A percentile compares a stretch with the other conserved stretches of the same genome.
Conservation (phyloP, 352 stramenopile genomes). For the Phytophthora agathidicida region DNA sequence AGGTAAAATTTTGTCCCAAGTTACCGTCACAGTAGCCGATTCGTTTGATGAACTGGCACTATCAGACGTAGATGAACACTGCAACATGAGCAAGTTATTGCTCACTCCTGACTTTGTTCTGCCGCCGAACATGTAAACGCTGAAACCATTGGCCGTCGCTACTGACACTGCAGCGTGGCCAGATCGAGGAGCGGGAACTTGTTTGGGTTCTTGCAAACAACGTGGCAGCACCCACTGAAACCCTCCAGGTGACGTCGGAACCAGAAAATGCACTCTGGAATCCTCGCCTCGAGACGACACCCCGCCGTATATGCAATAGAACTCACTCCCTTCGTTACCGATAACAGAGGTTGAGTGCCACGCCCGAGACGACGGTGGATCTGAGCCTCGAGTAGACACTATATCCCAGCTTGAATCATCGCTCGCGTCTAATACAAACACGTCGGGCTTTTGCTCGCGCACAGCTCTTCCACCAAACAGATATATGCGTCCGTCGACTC, state of each 20-base stretch:
- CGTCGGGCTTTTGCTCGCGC: constrained; percentile 54
- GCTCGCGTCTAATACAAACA: constrained; percentile 53
- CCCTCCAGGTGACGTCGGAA: constrained; percentile 5
- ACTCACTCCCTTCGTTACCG: constrained; percentile 2
- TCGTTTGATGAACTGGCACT: background rate
- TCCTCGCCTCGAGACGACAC: constrained; percentile 69
- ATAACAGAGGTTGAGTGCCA: constrained; percentile 61
- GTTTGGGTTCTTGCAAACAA: constrained; percentile 16
- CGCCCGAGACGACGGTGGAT: constrained; percentile 46
- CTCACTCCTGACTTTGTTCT: constrained; percentile 68
- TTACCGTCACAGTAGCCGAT: constrained; percentile 3
- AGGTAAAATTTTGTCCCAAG: constrained; percentile 36
- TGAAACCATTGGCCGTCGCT: background rate
- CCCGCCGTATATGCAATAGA: constrained; percentile 61
- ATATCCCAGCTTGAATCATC: constrained; percentile 62
- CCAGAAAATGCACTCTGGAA: constrained; percentile 44
- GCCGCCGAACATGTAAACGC: constrained; percentile 62
- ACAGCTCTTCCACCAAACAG: constrained; percentile 68
- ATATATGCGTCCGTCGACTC: constrained; percentile 27
- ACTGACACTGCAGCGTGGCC: constrained; percentile 55
- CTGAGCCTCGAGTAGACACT: constrained; percentile 22
- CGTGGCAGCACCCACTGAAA: constrained; percentile 36
- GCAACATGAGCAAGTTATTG: constrained; percentile 47
- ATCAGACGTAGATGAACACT: background rate
- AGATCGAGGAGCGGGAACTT: constrained; percentile 44